Base-by-base conservation (phyloP, 2,329 filamentous ascomycete species). In the Botrytis cinerea region DNA sequence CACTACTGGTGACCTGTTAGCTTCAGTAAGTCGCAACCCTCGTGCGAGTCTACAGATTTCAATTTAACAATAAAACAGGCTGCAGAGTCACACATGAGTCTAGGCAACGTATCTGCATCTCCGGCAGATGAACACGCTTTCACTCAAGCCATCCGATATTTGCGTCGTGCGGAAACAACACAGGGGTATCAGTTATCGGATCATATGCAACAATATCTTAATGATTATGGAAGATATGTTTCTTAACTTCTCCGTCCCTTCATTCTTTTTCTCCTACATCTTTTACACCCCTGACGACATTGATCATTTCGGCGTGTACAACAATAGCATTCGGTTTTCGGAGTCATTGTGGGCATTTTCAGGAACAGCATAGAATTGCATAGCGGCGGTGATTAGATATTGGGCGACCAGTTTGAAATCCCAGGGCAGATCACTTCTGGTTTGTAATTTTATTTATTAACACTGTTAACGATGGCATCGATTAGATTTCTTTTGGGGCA, bases 81-180 rank as follows among this genome's bases (percentile, higher is more conserved):
- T 48, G 86, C 86, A 32, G 86, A 87, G 80, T 84, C 85, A 48
- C 83, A 83, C 74, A 87, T 87, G 84, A 86, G 84, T 71, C 77
- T 87, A 25, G 86, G 86, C 22, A 87, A 87, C 72, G 85, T 86
- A 1, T 85, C 84, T 6, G 83, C 83, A 35, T 78, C 82, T 12
- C 82, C 83, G 48, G 77, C 79, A 57, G 86, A 86, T 73, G 81
- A 84, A 75, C 80, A 80, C 22, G 82, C 85, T 71, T 87, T 86
- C 74, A 79, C 80, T 28, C 80, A 83, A 76, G 86, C 86, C 0
- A 79, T 87, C 64, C 78, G 78, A 57, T 84, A 86, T 78, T 79
- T 88, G 46, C 82, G 83, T 73, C 80, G 80, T 72, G 85, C 86
- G 9, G 78, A 79, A 12, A 78, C 79, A n/a, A 80, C 85, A 20